Conservation (phyloP, 176 grass and related monocot species). For the Elymus sibiricus region DNA sequence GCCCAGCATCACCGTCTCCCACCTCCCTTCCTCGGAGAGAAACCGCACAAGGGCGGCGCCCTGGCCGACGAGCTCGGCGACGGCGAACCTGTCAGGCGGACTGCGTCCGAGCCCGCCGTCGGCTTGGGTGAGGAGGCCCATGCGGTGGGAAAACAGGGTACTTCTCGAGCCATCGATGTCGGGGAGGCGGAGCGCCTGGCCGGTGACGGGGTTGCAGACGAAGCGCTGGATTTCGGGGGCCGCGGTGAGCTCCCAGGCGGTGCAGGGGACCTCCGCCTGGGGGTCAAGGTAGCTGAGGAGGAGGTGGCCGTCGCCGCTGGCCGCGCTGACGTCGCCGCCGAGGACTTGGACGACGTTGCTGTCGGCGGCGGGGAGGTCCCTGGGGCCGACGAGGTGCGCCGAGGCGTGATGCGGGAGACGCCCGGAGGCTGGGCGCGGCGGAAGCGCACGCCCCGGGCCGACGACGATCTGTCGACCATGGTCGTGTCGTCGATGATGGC, state of each 20-base stretch:
- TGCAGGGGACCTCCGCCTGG: background rate
- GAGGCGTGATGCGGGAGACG: background rate
- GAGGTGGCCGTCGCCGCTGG: background rate
- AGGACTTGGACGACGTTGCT: background rate
- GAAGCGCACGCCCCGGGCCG: background rate
- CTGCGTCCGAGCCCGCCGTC: background rate
- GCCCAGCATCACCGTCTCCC: too few relatives aligned
- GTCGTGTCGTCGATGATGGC: background rate
- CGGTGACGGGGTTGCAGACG: background rate
- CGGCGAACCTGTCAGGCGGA: background rate
- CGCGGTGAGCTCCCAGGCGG: background rate
- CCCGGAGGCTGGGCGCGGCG: background rate
- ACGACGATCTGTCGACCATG: background rate
- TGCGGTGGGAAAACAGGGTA: background rate
- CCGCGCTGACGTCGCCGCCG: background rate
- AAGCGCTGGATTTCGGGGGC: background rate
- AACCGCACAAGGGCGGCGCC: too few relatives aligned
- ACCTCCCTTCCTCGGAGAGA: too few relatives aligned
- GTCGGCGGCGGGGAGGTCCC: background rate
- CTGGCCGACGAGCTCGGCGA: too few relatives aligned
- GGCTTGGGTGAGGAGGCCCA: background rate
- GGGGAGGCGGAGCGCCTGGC: background rate
- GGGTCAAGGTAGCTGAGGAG: background rate
- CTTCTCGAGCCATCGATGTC: background rate
- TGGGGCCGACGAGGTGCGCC: background rate